Conservation (phyloP, 106 monocot species). For the Dendrobium catenatum region DNA sequence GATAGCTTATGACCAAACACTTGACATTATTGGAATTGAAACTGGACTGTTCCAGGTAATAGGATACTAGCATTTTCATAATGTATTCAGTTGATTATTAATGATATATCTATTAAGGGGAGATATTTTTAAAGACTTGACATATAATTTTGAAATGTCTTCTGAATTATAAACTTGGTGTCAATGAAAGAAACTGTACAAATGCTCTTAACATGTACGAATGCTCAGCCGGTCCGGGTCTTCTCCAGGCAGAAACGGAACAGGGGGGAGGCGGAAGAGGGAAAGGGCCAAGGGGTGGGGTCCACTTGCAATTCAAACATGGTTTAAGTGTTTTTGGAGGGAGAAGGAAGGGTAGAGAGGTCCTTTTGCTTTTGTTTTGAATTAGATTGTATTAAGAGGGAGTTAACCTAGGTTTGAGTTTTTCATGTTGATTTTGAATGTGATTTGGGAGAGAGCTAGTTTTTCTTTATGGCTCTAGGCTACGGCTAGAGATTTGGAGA, state of each 20-base stretch:
- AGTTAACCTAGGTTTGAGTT: too few relatives aligned
- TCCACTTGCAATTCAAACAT: too few relatives aligned
- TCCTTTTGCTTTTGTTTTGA: too few relatives aligned
- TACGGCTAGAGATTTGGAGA: too few relatives aligned
- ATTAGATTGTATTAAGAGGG: too few relatives aligned
- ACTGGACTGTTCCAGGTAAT: slow-evolving; percentile 4
- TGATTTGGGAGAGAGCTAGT: too few relatives aligned
- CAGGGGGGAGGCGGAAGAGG: background rate
- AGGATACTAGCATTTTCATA: background rate
- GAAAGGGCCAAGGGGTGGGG: too few relatives aligned
- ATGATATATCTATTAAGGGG: background rate
- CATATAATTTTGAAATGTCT: background rate
- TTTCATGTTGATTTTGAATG: too few relatives aligned
- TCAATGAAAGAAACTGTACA: background rate
- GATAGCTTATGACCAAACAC: background rate
- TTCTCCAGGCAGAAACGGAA: too few relatives aligned
- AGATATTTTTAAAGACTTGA: background rate
- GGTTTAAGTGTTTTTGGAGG: too few relatives aligned
- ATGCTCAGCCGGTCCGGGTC: background rate
- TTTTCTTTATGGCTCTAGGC: too few relatives aligned
- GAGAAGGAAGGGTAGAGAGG: too few relatives aligned
- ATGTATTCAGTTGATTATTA: background rate
- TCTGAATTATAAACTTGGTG: slow-evolving; percentile 4
- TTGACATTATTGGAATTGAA: slow-evolving; percentile 4
- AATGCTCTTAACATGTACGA: background rate